phyloP scores from a whole-genome alignment of 768 basidiomycete species.

The Boletales sp. region DNA sequence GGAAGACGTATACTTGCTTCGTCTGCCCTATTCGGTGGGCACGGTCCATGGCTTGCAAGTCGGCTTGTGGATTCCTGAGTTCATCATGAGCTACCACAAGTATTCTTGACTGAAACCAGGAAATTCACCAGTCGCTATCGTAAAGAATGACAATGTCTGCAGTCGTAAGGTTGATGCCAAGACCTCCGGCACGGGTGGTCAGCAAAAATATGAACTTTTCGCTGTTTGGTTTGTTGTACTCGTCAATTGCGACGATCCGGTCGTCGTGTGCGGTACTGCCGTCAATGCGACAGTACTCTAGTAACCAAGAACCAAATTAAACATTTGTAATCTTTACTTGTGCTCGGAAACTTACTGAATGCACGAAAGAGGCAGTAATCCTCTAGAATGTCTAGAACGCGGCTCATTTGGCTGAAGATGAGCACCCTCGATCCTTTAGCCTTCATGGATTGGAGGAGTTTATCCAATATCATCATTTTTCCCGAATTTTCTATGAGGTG shows the following conservation, averaged over 20 bases:
- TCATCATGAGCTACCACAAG: neutral
- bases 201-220: slow-evolving; percentile 97
- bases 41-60: slow-evolving; percentile 98
- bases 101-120: neutral
- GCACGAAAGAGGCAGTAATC: slow-evolving; percentile 92
- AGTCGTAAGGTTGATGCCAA: slow-evolving; percentile 94
- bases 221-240: slow-evolving; percentile 91
- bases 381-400: slow-evolving; percentile 94
- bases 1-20: slow-evolving; percentile 95
- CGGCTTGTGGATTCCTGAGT: slow-evolving; percentile 93
- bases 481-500: slow-evolving; percentile 93
- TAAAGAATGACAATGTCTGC: slow-evolving; percentile 96
- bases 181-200: slow-evolving; percentile 93
- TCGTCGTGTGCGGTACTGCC: slow-evolving; percentile 96
- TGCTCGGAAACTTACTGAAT: slow-evolving; percentile 59
- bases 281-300: slow-evolving; percentile 96
- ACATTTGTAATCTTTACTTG: neutral
- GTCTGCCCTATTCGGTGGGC: slow-evolving; percentile 97
- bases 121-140: slow-evolving; percentile 86
- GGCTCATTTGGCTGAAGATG: slow-evolving; percentile 99
- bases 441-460: slow-evolving; percentile 83
- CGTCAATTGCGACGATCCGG: slow-evolving; percentile 92
- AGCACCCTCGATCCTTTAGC: slow-evolving; percentile 91
- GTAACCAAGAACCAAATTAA: slow-evolving; percentile 2
- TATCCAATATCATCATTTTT: slow-evolving; percentile 98